phyloP scores from a whole-genome alignment of 805 yeast genomes.

The Saturnispora silvae region DNA sequence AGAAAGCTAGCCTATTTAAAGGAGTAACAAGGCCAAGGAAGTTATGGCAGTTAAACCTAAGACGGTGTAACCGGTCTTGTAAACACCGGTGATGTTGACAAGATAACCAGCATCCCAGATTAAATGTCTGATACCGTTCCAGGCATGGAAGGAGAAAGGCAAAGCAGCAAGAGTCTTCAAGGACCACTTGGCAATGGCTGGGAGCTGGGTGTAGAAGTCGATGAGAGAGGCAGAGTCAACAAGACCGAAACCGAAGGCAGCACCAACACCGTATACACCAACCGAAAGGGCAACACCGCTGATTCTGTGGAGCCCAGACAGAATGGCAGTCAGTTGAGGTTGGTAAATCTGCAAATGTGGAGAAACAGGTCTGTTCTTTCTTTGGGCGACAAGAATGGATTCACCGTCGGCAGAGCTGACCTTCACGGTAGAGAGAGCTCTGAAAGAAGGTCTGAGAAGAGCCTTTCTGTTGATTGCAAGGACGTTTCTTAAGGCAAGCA shows the following conservation, averaged over 20 bases:
- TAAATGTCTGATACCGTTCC: conserved; percentile 87
- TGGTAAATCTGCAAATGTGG: conserved; percentile 87
- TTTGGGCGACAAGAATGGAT: conserved; percentile 64
- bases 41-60: conserved; percentile 50
- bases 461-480: conserved; percentile 10
- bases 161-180: conserved; percentile 63
- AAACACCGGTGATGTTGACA: conserved; percentile 76
- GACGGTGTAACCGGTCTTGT: conserved; percentile 83
- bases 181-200: conserved; percentile 48
- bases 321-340: conserved; percentile 77
- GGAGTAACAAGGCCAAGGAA: conserved; percentile 48
- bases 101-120: conserved; percentile 85
- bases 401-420: conserved; percentile 57
- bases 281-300: conserved; percentile 77
- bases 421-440: conserved; percentile 31
- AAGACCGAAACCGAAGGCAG: conserved; percentile 63
- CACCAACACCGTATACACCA: conserved; percentile 68
- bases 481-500: conserved; percentile 16
- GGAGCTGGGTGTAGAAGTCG: conserved; percentile 49
- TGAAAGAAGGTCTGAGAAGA: conserved; percentile 17
- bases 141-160: conserved; percentile 81
- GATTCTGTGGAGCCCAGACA: conserved; percentile 79
- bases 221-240: conserved; percentile 45
- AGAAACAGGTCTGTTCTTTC: conserved; percentile 79
- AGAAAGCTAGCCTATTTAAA: conserved; percentile 14